A percentile compares a stretch with the other conserved stretches of the same genome.
Conservation (phyloP, 2,329 filamentous ascomycete genomes). For the Aureobasidium sp. region DNA sequence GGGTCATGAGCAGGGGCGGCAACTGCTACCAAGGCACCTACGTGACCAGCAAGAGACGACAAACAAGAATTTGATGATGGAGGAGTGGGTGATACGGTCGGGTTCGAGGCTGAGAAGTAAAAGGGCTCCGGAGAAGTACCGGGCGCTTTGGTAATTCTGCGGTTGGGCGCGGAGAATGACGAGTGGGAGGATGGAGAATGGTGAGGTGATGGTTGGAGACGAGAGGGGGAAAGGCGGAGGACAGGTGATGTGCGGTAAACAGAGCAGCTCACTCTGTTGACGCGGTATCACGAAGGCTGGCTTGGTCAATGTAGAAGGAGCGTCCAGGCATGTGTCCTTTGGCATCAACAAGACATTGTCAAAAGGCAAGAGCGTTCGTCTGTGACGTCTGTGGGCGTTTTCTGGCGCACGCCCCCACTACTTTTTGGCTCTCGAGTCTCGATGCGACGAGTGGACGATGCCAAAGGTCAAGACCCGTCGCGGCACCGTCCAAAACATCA, state of each 20-base stretch:
- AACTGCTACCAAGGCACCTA: neutral
- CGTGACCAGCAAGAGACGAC: neutral
- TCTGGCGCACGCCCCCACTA: neutral
- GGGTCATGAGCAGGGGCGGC: neutral
- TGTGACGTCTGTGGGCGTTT: neutral
- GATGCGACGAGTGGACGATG: neutral
- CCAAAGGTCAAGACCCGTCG: neutral
- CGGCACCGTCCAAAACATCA: neutral
- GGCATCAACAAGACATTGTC: neutral
- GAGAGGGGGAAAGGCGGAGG: slow-evolving; percentile 4
- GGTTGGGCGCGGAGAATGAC: slow-evolving; percentile 8
- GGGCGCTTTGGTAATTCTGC: slow-evolving; percentile 1
- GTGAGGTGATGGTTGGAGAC: slow-evolving; percentile 1
- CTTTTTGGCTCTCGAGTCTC: neutral
- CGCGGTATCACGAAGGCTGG: neutral
- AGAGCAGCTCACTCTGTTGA: neutral
- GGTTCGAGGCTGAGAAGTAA: neutral
- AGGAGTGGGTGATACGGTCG: neutral
- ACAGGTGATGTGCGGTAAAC: slow-evolving; percentile 1
- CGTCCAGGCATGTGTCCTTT: neutral
- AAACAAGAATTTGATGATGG: neutral
- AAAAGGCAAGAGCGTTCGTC: neutral
- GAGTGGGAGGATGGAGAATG: slow-evolving; percentile 5
- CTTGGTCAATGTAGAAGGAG: neutral
- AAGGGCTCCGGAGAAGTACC: slow-evolving; percentile 11